phyloP scores from a whole-genome alignment of 2,329 filamentous ascomycete genomes.

The Hypoxylon sp. region DNA sequence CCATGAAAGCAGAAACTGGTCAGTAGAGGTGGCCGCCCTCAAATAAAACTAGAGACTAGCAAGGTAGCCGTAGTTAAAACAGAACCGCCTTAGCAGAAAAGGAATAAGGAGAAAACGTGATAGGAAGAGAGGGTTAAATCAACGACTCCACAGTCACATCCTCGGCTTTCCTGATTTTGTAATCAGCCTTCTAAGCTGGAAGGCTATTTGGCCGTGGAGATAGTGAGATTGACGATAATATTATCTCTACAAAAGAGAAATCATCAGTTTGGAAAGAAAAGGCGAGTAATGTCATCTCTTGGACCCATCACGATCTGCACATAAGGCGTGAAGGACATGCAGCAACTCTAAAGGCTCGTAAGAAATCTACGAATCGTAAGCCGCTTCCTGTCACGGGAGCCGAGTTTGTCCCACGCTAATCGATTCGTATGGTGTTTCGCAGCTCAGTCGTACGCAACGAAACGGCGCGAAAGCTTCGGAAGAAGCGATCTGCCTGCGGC shows the following conservation, averaged over 20 bases:
- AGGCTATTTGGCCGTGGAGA: neutral
- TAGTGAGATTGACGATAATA: neutral
- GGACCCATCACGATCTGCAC: neutral
- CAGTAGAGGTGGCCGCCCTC: neutral
- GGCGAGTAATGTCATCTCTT: neutral
- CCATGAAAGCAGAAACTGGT: neutral
- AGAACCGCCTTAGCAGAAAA: neutral
- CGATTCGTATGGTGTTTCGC: conserved; percentile 1
- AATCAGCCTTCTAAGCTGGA: conserved; percentile 1
- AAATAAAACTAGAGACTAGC: neutral
- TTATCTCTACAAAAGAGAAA: neutral
- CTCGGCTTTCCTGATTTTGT: conserved; percentile 8
- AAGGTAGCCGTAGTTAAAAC: neutral
- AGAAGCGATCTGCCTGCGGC: neutral
- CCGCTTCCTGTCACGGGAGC: neutral
- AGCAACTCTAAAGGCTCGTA: neutral
- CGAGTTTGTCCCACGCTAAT: conserved; percentile 11
- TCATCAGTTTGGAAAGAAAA: neutral
- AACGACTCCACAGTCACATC: conserved; percentile 13
- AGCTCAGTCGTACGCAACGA: conserved; percentile 2
- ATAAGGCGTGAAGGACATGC: neutral
- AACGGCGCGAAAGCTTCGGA: neutral
- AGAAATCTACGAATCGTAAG: conserved; percentile 16
- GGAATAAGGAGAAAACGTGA: conserved; percentile 1
- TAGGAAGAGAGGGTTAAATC: conserved; percentile 17